Conservation (phyloP, 2,329 filamentous ascomycete genomes). For the Myotisia sp. region DNA sequence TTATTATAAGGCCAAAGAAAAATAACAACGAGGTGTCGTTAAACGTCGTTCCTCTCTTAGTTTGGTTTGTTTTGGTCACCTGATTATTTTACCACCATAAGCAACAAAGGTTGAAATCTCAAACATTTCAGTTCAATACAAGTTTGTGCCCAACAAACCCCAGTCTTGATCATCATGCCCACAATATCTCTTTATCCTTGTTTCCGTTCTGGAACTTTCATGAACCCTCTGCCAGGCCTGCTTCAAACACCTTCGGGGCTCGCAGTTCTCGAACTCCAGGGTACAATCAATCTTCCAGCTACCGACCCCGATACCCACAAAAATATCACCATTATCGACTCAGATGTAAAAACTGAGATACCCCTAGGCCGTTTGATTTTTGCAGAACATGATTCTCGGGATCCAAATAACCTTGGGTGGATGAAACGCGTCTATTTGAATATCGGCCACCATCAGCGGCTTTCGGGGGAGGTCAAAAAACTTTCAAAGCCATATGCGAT, state of each 20-base stretch:
- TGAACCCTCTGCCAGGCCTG: constrained; percentile 59
- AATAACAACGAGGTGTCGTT: no score
- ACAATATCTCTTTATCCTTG: constrained; percentile 30
- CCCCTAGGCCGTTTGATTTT: constrained; percentile 62
- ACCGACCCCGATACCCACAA: constrained; percentile 17
- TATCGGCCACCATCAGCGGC: constrained; percentile 72
- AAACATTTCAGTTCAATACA: not conserved
- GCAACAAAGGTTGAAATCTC: no score
- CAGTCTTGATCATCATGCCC: constrained; percentile 30
- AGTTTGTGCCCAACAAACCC: no score
- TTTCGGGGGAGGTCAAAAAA: constrained; percentile 84
- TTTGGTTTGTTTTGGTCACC: no score
- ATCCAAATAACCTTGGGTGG: constrained; percentile 47
- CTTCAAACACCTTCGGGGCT: constrained; percentile 81
- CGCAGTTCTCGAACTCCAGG: constrained; percentile 84
- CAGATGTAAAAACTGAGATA: constrained; percentile 26
- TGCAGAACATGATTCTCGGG: constrained; percentile 51
- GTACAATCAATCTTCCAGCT: constrained; percentile 62
- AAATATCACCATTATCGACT: constrained; percentile 16
- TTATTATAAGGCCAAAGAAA: no score
- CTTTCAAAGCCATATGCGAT: constrained; percentile 64
- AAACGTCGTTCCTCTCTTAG: no score
- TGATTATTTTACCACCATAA: no score
- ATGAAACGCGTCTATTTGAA: constrained; percentile 85
- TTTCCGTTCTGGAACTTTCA: no score